Evolutionary conservation across 805 yeast genomes (phyloP).

Genomic region (Yamadazyma scolyti): DNA sequence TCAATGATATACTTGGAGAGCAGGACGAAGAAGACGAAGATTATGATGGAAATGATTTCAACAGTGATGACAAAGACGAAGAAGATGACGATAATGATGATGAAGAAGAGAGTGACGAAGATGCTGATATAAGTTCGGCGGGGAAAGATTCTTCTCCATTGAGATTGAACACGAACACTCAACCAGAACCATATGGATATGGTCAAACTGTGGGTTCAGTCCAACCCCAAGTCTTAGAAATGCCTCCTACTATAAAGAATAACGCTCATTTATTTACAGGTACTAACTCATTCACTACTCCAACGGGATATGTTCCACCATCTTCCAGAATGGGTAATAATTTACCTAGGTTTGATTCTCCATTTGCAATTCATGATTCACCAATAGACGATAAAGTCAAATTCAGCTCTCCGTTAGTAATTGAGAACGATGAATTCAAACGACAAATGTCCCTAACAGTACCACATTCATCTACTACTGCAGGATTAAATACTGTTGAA

Average conservation of each 20-base stretch:
- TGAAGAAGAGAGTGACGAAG: conserved; percentile 33
- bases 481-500: too few relatives aligned
- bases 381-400: conserved; percentile 10
- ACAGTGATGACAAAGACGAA: conserved; percentile 7
- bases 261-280: too few relatives aligned
- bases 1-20: conserved; percentile 6
- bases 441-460: conserved; percentile 1
- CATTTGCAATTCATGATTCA: conserved; percentile 11
- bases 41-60: conserved; percentile 10
- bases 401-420: conserved; percentile 11
- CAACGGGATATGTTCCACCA: too few relatives aligned
- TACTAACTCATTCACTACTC: too few relatives aligned
- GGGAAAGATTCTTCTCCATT: conserved; percentile 23
- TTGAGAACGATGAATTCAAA: conserved; percentile 11
- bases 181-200: conserved; percentile 14
- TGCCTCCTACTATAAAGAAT: background rate
- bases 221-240: background rate
- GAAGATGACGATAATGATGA: conserved; percentile 16
- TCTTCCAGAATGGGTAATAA: conserved; percentile 6
- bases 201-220: too few relatives aligned
- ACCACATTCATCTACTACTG: too few relatives aligned
- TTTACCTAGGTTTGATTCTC: conserved; percentile 15
- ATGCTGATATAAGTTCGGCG: conserved; percentile 25
- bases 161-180: conserved; percentile 25
- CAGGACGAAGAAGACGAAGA: conserved; percentile 11